phyloP scores from a whole-genome alignment of 257 asterid genomes.

The Fraxinus cuspidata region DNA sequence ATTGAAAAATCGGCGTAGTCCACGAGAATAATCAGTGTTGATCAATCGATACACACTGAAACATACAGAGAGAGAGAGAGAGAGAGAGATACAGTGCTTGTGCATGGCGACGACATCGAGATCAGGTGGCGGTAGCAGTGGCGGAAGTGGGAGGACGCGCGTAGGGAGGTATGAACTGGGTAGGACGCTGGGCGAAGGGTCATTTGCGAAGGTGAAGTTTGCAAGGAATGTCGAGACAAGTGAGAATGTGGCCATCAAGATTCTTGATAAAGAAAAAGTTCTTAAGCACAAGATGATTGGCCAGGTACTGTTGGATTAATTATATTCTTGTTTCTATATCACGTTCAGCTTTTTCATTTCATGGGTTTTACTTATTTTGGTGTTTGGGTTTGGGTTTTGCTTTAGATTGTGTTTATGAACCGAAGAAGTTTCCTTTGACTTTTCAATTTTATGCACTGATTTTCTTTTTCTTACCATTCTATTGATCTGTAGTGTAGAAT shows the following conservation, averaged over 20 bases:
- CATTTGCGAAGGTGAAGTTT: slow-evolving; percentile 67
- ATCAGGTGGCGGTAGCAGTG: slow-evolving; percentile 33
- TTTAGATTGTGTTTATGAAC: too few relatives aligned
- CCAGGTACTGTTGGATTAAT: slow-evolving; percentile 37
- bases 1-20: slow-evolving; percentile 10
- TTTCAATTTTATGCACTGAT: too few relatives aligned
- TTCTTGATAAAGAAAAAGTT: slow-evolving; percentile 63
- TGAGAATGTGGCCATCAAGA: slow-evolving; percentile 66
- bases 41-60: neutral
- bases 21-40: too few relatives aligned
- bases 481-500: too few relatives aligned
- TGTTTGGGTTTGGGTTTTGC: too few relatives aligned
- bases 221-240: slow-evolving; percentile 59
- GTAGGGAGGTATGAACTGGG: slow-evolving; percentile 71
- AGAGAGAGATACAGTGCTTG: neutral
- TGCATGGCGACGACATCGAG: slow-evolving; percentile 31
- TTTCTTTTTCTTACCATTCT: too few relatives aligned
- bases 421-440: too few relatives aligned
- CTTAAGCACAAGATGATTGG: slow-evolving; percentile 68
- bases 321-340: neutral
- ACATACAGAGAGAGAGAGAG: neutral
- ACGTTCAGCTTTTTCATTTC: neutral
- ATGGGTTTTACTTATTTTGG: neutral
- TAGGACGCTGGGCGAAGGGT: slow-evolving; percentile 65
- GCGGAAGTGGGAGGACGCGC: slow-evolving; percentile 41